Evolutionary conservation across 345 rosid genomes (phyloP), one percentile per base, ranked within the genome.

Genomic region (Rhizophora mangle): DNA sequence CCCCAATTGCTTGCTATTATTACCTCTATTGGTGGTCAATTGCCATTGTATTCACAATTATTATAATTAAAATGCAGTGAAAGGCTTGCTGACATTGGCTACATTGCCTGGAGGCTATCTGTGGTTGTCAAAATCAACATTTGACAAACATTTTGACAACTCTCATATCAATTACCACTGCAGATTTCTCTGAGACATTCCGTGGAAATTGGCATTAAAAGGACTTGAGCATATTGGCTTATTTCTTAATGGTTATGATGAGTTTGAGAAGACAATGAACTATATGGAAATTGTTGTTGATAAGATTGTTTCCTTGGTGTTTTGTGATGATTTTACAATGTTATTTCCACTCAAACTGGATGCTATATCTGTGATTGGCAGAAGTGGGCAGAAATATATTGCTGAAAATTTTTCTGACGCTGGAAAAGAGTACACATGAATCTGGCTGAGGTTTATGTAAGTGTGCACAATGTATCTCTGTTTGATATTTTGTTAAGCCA

Each of bases 71-170:
- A 72, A n/a, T 81, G 79, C 87, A 94, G 98, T 89, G 70, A 92
- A 86, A 80, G 97, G 97, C 53, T 79, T 94, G 84, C 84, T 86
- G 85, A 82, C 76, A 67, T 78, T 94, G 81, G 86, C 88, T 70
- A 85, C 82, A 74, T 82, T 86, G 67, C 68, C 81, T 65, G 96
- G 86, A 54, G 82, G 76, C 71, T 79, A 71, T 75, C 76, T 78
- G 55, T 76, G 82, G 53, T 62, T 89, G 52, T 72, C 91, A 22
- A 83, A 78, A 76, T 74, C 77, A 34, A 82, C 81, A 61, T 94
- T 87, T 72, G 92, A 89, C 72, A 78, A 24, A 74, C 69, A 88
- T 92, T 78, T 75, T 94, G 83, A 55, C 67, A 75, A 80, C 82
- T 52, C 73, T 88, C 54, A 70, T 84, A 47, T 85, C 96, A 65